These are phyloP conservation scores for Plasmodium yoelii DNA, from an alignment of 169 alveolate species.

Conservation along the genomic window DNA sequence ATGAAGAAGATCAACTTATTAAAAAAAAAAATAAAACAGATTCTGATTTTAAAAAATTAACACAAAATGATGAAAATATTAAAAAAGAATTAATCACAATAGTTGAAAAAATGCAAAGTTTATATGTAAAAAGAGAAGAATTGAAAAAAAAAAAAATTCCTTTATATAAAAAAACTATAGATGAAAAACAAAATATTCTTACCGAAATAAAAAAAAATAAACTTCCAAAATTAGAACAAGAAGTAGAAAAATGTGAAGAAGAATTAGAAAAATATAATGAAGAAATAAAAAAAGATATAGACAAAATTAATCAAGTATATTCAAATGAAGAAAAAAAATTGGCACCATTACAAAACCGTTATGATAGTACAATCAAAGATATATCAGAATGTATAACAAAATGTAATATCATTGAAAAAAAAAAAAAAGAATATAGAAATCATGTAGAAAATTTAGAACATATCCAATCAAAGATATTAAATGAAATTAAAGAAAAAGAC, in stretches of 20 bases:
- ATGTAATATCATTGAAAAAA: constrained; percentile 77
- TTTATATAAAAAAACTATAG: constrained; percentile 75
- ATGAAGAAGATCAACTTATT: constrained; percentile 80
- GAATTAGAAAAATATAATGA: constrained; percentile 79
- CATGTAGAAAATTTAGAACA: constrained; percentile 36
- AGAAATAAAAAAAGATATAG: constrained; percentile 77
- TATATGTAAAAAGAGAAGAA: constrained; percentile 75
- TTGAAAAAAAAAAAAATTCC: constrained; percentile 78
- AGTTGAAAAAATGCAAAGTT: constrained; percentile 83
- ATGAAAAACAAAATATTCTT: constrained; percentile 72
- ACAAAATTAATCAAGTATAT: constrained; percentile 72
- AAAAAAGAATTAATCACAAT: constrained; percentile 82
- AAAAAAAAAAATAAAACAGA: constrained; percentile 78
- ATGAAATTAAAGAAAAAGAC: constrained; percentile 72
- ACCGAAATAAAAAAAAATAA: constrained; percentile 77
- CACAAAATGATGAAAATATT: constrained; percentile 86
- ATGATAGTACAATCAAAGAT: constrained; percentile 76
- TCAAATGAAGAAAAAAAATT: constrained; percentile 77
- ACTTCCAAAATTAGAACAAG: constrained; percentile 79
- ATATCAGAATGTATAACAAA: constrained; percentile 74
- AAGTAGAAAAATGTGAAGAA: constrained; percentile 81
- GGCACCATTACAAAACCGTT: constrained; percentile 84
- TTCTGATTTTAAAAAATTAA: constrained; percentile 82
- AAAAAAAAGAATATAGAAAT: constrained; percentile 27
- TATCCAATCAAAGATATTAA: constrained; percentile 42